phyloP scores from a whole-genome alignment of 257 asterid genomes.

The Handroanthus guayacan region DNA sequence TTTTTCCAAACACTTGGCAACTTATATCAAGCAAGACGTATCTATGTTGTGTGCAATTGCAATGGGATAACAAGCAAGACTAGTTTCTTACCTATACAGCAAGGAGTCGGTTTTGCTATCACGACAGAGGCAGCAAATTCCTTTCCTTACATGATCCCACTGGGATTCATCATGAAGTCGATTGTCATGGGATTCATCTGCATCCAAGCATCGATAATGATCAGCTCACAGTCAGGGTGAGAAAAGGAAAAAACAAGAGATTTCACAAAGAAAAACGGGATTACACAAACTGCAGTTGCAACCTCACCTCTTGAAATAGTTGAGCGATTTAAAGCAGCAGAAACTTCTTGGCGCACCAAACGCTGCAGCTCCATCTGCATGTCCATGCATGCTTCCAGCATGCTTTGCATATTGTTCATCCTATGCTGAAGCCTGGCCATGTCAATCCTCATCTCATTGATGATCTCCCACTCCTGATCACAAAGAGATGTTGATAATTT shows the following conservation, averaged over 20 bases:
- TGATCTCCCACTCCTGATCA: constrained; percentile 71
- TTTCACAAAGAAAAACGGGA: background rate
- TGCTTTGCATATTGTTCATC: constrained; percentile 80
- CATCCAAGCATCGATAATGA: constrained; percentile 1
- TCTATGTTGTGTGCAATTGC: background rate
- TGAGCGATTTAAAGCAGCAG: constrained; percentile 78
- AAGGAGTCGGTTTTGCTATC: constrained; percentile 65
- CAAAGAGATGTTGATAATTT: constrained; percentile 2
- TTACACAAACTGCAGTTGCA: background rate
- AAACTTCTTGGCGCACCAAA: constrained; percentile 73
- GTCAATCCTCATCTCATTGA: constrained; percentile 76
- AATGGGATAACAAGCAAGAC: background rate
- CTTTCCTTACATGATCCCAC: constrained; percentile 70
- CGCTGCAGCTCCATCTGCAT: constrained; percentile 87
- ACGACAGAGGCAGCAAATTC: constrained; percentile 74
- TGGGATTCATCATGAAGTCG: constrained; percentile 46
- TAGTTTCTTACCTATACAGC: constrained; percentile 66
- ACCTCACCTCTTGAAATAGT: constrained; percentile 57
- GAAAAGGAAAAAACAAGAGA: background rate
- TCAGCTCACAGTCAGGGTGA: constrained; percentile 1
- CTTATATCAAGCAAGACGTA: too few relatives aligned
- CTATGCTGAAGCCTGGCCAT: constrained; percentile 81
- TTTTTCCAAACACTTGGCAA: too few relatives aligned
- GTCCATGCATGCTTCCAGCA: constrained; percentile 90
- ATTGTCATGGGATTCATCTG: constrained; percentile 44